Evolutionary conservation across 371 early-diverging fungal genomes (phyloP).

Genomic region (Saksenaea vasiformis): DNA sequence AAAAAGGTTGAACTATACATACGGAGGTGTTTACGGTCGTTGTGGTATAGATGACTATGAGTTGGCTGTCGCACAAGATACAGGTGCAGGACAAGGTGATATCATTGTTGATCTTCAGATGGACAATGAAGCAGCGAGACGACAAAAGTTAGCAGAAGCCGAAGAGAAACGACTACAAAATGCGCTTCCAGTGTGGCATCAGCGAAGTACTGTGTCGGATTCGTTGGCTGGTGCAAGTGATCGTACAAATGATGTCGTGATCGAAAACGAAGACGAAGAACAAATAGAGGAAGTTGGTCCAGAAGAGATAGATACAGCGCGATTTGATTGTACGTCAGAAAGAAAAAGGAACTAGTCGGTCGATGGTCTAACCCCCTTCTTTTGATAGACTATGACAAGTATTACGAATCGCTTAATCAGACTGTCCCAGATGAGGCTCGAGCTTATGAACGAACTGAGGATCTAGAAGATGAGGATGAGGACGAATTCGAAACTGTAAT

Average conservation of each 20-base stretch:
- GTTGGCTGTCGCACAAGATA: conserved; percentile 71
- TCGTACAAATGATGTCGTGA: conserved; percentile 6
- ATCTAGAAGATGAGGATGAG: conserved; percentile 28
- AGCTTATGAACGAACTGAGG: conserved; percentile 10
- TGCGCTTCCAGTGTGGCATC: conserved; percentile 83
- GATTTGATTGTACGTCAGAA: conserved; percentile 50
- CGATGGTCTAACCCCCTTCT: neutral
- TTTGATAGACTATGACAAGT: conserved; percentile 42
- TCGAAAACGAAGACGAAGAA: conserved; percentile 32
- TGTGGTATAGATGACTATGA: conserved; percentile 47
- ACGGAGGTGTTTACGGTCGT: neutral
- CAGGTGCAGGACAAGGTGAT: conserved; percentile 72
- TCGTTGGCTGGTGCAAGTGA: conserved; percentile 35
- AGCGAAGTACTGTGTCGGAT: conserved; percentile 69
- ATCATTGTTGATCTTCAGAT: conserved; percentile 81
- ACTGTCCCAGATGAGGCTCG: conserved; percentile 14
- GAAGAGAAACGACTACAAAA: conserved; percentile 78
- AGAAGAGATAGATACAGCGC: conserved; percentile 46
- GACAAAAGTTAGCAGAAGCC: conserved; percentile 68
- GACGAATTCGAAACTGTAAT: conserved; percentile 29
- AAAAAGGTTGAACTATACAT: too few species aligned
- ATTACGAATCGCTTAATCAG: conserved; percentile 41
- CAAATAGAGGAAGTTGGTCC: conserved; percentile 42
- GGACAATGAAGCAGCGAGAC: conserved; percentile 71
- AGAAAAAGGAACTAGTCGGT: neutral